phyloP scores from a whole-genome alignment of 352 stramenopile genomes.

The Phytophthora fragariae region DNA sequence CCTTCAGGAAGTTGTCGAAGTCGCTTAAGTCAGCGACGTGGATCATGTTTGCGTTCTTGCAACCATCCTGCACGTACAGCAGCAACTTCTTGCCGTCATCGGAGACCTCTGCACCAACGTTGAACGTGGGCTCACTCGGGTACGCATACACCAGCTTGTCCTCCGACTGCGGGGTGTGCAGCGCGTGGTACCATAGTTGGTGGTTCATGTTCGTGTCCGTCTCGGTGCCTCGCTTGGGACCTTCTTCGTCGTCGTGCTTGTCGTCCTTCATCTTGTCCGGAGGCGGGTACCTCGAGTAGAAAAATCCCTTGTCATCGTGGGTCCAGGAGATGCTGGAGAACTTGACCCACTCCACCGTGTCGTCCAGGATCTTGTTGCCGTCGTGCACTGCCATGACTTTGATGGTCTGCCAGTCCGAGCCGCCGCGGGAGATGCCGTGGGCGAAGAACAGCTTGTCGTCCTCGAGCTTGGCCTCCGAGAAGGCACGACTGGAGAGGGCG shows the following conservation, averaged over 20 bases:
- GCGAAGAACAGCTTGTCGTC: constrained; percentile 84
- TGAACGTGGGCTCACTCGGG: constrained; percentile 77
- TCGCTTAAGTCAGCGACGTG: constrained; percentile 66
- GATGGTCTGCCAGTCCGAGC: constrained; percentile 90
- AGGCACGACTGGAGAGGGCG: constrained; percentile 67
- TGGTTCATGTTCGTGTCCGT: constrained; percentile 83
- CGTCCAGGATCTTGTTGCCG: constrained; percentile 70
- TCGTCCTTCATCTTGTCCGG: constrained; percentile 67
- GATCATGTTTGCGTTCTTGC: constrained; percentile 92
- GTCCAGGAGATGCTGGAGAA: constrained; percentile 87
- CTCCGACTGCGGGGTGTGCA: constrained; percentile 74
- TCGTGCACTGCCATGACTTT: constrained; percentile 84
- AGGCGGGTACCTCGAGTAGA: constrained; percentile 84
- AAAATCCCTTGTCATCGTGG: constrained; percentile 87
- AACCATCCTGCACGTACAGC: constrained; percentile 83
- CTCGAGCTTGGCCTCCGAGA: constrained; percentile 73
- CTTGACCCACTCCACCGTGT: constrained; percentile 91
- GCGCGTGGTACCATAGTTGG: constrained; percentile 82
- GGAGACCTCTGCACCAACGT: constrained; percentile 70
- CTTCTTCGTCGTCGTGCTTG: constrained; percentile 46
- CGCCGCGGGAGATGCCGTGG: constrained; percentile 82
- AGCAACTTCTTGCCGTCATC: constrained; percentile 84
- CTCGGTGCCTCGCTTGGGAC: constrained; percentile 77
- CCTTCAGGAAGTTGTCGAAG: constrained; percentile 61
- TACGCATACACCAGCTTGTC: constrained; percentile 85